Evolutionary conservation across 208 protist genomes (phyloP).

Genomic region (Herpetomonas samuelpessoai): DNA sequence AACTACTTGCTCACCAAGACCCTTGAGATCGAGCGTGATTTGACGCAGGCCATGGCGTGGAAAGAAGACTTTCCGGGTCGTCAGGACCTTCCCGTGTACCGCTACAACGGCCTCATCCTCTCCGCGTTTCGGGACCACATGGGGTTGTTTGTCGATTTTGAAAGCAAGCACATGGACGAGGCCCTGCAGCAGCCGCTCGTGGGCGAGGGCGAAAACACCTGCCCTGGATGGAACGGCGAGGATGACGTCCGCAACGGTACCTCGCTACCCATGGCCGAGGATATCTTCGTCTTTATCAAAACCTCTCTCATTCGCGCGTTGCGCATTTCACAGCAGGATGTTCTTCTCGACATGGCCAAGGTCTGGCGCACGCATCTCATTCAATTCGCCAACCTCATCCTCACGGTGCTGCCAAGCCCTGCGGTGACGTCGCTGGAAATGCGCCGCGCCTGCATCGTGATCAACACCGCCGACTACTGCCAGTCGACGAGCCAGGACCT

Average conservation of each 20-base stretch:
- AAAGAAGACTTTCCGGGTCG: slow-evolving; percentile 65
- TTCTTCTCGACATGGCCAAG: slow-evolving; percentile 80
- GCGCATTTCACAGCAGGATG: slow-evolving; percentile 83
- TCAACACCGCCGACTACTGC: slow-evolving; percentile 88
- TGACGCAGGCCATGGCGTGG: slow-evolving; percentile 80
- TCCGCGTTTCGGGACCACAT: slow-evolving; percentile 84
- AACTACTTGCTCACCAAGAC: slow-evolving; percentile 91
- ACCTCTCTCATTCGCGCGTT: slow-evolving; percentile 79
- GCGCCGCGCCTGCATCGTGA: slow-evolving; percentile 76
- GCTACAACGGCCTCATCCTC: slow-evolving; percentile 82
- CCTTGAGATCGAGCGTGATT: slow-evolving; percentile 91
- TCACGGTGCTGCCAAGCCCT: slow-evolving; percentile 38
- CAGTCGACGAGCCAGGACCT: slow-evolving; percentile 69
- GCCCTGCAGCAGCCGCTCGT: slow-evolving; percentile 79
- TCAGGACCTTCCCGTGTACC: slow-evolving; percentile 65
- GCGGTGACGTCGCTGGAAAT: slow-evolving; percentile 45
- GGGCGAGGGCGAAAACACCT: slow-evolving; percentile 69
- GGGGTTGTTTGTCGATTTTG: slow-evolving; percentile 74
- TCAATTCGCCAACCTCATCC: slow-evolving; percentile 39
- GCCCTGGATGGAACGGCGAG: slow-evolving; percentile 64
- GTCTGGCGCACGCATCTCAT: slow-evolving; percentile 83
- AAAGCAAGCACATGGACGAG: slow-evolving; percentile 83
- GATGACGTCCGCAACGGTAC: slow-evolving; percentile 51
- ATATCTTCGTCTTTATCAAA: slow-evolving; percentile 92
- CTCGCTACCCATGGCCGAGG: slow-evolving; percentile 76